phyloP scores from a whole-genome alignment of 257 asterid genomes.

The Solanum raphanifolium region DNA sequence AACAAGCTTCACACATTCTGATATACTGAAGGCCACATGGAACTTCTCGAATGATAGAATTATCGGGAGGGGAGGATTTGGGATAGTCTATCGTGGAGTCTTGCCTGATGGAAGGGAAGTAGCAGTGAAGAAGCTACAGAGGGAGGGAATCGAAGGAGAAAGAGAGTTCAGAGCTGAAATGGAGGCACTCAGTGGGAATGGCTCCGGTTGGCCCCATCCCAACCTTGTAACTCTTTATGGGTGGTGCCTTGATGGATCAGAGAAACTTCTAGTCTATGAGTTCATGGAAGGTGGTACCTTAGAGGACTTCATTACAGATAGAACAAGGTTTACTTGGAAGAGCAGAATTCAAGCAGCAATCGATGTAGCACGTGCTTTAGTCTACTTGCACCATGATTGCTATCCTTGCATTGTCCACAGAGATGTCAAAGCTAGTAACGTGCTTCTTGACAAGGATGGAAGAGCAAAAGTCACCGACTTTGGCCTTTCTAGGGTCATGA shows the following conservation, averaged over 20 bases:
- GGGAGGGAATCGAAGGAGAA: constrained; percentile 85
- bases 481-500: constrained; percentile 79
- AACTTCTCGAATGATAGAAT: constrained; percentile 68
- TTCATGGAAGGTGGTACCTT: constrained; percentile 57
- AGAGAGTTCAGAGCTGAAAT: constrained; percentile 81
- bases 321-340: constrained; percentile 40
- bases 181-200: constrained; percentile 69
- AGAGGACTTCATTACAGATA: constrained; percentile 46
- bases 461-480: constrained; percentile 85
- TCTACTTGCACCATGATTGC: constrained; percentile 83
- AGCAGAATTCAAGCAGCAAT: constrained; percentile 56
- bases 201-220: constrained; percentile 82
- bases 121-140: constrained; percentile 74
- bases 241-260: constrained; percentile 83
- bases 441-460: constrained; percentile 69
- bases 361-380: constrained; percentile 72
- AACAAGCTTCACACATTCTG: constrained; percentile 75
- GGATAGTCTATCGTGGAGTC: constrained; percentile 74
- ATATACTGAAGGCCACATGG: constrained; percentile 64
- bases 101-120: constrained; percentile 75
- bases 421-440: constrained; percentile 90
- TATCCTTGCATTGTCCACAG: constrained; percentile 74
- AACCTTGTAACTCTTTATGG: constrained; percentile 82
- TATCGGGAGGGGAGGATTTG: constrained; percentile 83
- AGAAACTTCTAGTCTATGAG: constrained; percentile 75